A percentile compares a stretch with the other conserved stretches of the same genome.
phyloP scores from a whole-genome alignment of 441 rosid species.

The Francoa sonchifolia region DNA sequence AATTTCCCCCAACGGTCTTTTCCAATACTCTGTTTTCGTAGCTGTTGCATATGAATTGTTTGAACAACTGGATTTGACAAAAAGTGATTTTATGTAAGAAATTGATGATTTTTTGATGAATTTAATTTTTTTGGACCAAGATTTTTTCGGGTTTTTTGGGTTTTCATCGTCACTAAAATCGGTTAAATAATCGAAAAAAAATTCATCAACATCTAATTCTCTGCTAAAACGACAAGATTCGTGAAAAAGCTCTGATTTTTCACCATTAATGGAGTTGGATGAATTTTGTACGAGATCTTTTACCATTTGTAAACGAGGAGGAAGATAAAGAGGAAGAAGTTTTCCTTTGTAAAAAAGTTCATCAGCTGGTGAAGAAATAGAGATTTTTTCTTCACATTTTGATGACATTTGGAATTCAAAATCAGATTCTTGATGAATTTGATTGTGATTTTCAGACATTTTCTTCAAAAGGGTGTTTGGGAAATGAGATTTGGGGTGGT shows the following conservation, averaged over 20 bases:
- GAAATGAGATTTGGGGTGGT: too few species aligned
- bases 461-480: too few species aligned
- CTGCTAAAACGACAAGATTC: constrained; percentile 55
- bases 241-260: constrained; percentile 14
- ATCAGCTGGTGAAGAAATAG: constrained; percentile 55
- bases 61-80: constrained; percentile 12
- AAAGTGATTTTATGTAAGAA: constrained; percentile 14
- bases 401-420: constrained; percentile 65
- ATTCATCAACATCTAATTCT: constrained; percentile 60
- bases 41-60: too few species aligned
- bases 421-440: too few species aligned
- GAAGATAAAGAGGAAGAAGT: constrained; percentile 66
- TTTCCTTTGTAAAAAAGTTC: constrained; percentile 71
- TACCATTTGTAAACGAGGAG: constrained; percentile 56
- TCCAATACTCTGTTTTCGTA: too few species aligned
- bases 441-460: too few species aligned
- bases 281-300: constrained; percentile 28
- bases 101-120: constrained; percentile 17
- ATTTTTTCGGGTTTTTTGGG: constrained; percentile 42
- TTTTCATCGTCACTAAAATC: constrained; percentile 23
- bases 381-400: constrained; percentile 24
- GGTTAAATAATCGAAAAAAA: constrained; percentile 24
- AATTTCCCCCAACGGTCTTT: too few species aligned
- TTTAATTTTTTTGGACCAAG: constrained; percentile 61
- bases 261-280: constrained; percentile 2